Evolutionary conservation across 768 basidiomycete species (phyloP).

Genomic region (Stropharia rugosoannulata): DNA sequence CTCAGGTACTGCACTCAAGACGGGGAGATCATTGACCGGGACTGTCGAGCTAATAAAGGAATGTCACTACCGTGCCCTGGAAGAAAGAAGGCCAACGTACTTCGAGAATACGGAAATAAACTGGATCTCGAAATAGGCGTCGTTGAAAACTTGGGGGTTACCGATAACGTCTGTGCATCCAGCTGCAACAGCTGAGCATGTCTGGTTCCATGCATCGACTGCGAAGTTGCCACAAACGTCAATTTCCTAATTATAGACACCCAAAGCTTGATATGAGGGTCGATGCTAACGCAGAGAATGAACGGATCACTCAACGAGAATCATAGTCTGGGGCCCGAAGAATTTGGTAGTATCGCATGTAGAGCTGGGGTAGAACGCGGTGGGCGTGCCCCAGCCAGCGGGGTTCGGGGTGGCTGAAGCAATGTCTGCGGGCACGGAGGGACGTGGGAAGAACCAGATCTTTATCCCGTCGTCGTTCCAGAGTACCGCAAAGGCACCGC

Average conservation of each 20-base stretch:
- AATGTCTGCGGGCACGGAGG: slow-evolving; percentile 4
- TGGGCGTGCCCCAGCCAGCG: slow-evolving; percentile 5
- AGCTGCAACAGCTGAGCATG: not conserved
- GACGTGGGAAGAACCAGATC: slow-evolving; percentile 14
- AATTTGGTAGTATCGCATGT: slow-evolving; percentile 11
- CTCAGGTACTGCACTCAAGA: too few species aligned
- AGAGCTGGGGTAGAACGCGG: slow-evolving; percentile 6
- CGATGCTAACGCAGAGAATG: not conserved
- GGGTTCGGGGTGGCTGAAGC: slow-evolving; percentile 9
- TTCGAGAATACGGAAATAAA: slow-evolving; percentile 8
- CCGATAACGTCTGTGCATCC: slow-evolving; percentile 6
- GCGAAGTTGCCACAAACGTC: slow-evolving; percentile 10
- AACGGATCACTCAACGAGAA: slow-evolving; percentile 8
- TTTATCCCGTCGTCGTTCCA: slow-evolving; percentile 13
- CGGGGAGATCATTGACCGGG: too few species aligned
- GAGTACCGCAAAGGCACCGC: slow-evolving; percentile 8
- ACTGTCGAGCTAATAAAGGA: too few species aligned
- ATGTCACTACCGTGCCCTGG: too few species aligned
- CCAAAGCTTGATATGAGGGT: not conserved
- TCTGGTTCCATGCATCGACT: not conserved
- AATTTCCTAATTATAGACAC: not conserved
- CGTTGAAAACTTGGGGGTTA: slow-evolving; percentile 1
- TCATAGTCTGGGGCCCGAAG: slow-evolving; percentile 13
- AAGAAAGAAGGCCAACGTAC: not conserved
- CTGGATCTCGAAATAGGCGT: slow-evolving; percentile 12